A percentile compares a stretch with the other conserved stretches of the same genome.
These are phyloP conservation scores for Erodium texanum DNA, from an alignment of 441 rosid genomes.

Conservation along the genomic window DNA sequence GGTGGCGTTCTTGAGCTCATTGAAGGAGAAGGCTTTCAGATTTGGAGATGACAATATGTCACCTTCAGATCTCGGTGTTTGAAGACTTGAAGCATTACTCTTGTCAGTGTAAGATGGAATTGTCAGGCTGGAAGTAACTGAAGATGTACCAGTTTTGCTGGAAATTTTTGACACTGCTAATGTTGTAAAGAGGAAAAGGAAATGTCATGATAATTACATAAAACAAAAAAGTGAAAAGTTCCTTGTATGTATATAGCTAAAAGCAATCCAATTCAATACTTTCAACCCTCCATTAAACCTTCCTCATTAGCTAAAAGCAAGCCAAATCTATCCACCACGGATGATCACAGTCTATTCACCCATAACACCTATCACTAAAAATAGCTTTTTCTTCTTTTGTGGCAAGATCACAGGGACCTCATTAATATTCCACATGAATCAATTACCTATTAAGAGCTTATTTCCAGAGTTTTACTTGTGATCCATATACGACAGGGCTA, in stretches of 20 bases:
- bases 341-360: background rate
- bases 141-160: slow-evolving; percentile 42
- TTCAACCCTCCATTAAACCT: background rate
- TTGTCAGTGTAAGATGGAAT: slow-evolving; percentile 42
- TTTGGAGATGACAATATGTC: slow-evolving; percentile 25
- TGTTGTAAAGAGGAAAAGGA: slow-evolving; percentile 19
- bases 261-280: background rate
- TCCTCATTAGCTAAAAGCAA: no score
- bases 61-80: slow-evolving; percentile 35
- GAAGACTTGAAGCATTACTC: slow-evolving; percentile 44
- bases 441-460: background rate
- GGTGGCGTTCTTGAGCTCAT: slow-evolving; percentile 49
- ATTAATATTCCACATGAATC: background rate
- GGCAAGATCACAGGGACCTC: background rate
- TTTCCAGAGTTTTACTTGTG: background rate
- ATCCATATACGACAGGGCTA: no score
- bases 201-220: no score
- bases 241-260: slow-evolving; percentile 1
- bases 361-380: background rate
- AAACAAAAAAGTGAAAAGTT: slow-evolving; percentile 1
- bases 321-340: background rate
- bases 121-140: slow-evolving; percentile 45
- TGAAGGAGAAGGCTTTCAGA: slow-evolving; percentile 42
- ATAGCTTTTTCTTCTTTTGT: background rate
- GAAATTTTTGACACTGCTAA: slow-evolving; percentile 50